Evolutionary conservation across 2,329 filamentous ascomycete genomes (phyloP).

Genomic region (Cytospora paraplurivora): DNA sequence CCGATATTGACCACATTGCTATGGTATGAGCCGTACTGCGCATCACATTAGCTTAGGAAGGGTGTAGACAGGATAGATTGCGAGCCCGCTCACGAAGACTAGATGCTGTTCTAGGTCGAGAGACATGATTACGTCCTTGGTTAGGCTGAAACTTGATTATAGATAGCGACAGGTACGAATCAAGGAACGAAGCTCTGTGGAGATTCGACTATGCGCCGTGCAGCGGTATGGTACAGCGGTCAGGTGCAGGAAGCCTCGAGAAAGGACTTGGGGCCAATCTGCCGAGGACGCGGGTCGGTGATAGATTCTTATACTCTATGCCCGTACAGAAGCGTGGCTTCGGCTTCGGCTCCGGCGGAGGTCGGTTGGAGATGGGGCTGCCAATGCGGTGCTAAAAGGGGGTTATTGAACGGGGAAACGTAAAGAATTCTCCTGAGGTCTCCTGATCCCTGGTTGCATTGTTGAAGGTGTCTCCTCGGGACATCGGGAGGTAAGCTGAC

Average conservation of each 20-base stretch:
- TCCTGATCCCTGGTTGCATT: constrained; percentile 15
- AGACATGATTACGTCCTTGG: constrained; percentile 49
- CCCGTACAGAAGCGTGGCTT: background rate
- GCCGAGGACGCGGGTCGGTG: background rate
- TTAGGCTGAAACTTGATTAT: background rate
- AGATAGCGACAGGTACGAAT: background rate
- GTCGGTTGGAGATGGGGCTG: background rate
- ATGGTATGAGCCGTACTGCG: constrained; percentile 84
- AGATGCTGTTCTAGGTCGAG: constrained; percentile 82
- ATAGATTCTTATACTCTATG: constrained; percentile 5
- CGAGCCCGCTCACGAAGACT: constrained; percentile 66
- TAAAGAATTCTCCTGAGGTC: constrained; percentile 7
- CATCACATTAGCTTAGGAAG: constrained; percentile 6
- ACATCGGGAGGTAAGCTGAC: background rate
- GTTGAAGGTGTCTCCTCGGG: constrained; percentile 12
- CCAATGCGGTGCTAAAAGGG: background rate
- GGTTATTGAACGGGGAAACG: too few relatives aligned
- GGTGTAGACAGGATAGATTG: background rate
- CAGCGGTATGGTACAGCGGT: background rate
- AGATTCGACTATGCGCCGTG: constrained; percentile 1
- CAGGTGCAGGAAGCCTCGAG: background rate
- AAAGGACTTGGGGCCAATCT: background rate
- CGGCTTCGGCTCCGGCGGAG: background rate
- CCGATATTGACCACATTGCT: constrained; percentile 74
- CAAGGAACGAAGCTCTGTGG: background rate